These are phyloP conservation scores for Tympanopsis confertula DNA, from an alignment of 2,329 filamentous ascomycete genomes.

Conservation along the genomic window DNA sequence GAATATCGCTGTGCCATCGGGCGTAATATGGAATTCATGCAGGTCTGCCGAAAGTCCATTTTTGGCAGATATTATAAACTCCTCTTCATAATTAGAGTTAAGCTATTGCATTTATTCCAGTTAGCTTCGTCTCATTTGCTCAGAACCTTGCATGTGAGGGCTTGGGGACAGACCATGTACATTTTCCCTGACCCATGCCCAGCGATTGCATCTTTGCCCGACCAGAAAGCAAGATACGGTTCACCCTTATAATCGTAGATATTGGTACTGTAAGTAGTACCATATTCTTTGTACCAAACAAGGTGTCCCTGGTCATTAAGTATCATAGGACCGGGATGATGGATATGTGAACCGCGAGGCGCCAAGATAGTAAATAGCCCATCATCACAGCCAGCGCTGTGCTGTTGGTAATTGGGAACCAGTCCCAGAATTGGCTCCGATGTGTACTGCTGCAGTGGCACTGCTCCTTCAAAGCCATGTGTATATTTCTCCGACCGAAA, in stretches of 20 bases:
- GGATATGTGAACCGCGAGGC: neutral
- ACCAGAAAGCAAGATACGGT: neutral
- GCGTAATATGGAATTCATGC: conserved; percentile 28
- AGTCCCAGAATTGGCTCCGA: too few species aligned
- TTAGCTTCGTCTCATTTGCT: neutral
- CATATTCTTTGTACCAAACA: neutral
- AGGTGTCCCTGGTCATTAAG: neutral
- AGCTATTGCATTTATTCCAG: neutral
- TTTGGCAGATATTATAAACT: neutral
- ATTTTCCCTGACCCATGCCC: neutral
- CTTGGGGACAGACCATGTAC: neutral
- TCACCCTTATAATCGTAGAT: neutral
- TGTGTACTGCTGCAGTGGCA: too few species aligned
- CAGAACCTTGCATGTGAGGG: too few species aligned
- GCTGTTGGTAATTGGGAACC: too few species aligned
- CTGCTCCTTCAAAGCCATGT: too few species aligned
- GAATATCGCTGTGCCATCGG: conserved; percentile 24
- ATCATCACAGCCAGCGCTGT: neutral
- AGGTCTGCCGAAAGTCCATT: conserved; percentile 6
- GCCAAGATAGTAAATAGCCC: neutral
- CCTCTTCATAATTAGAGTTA: neutral
- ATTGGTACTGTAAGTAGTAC: neutral
- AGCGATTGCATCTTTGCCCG: neutral
- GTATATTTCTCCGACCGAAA: too few species aligned
- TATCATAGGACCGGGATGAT: neutral